Percentiles rank a stretch among this genome's conserved stretches.
Evolutionary conservation across 768 basidiomycete genomes (phyloP).

Genomic region (Lentinula guzmanii): DNA sequence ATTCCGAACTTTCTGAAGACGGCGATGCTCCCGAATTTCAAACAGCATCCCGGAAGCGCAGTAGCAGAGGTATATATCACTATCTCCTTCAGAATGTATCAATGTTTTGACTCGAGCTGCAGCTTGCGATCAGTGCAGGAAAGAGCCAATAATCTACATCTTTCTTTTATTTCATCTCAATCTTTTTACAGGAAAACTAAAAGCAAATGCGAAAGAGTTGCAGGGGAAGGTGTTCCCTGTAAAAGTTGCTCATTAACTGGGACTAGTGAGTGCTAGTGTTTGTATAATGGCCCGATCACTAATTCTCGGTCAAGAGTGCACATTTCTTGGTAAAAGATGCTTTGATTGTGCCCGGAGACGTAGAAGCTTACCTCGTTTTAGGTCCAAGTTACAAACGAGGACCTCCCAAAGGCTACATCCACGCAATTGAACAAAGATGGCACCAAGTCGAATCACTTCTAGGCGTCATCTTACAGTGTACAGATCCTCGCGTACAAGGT

Average conservation of each 20-base stretch:
- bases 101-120: slow-evolving; percentile 3
- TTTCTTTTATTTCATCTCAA: neutral
- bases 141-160: neutral
- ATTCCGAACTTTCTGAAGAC: slow-evolving; percentile 58
- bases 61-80: slow-evolving; percentile 39
- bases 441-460: slow-evolving; percentile 91
- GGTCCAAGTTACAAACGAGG: slow-evolving; percentile 81
- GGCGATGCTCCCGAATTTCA: slow-evolving; percentile 37
- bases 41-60: slow-evolving; percentile 47
- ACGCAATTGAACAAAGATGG: slow-evolving; percentile 88
- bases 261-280: slow-evolving; percentile 33
- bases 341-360: neutral
- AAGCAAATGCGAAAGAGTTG: slow-evolving; percentile 71
- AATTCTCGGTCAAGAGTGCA: slow-evolving; percentile 41
- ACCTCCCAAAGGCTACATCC: slow-evolving; percentile 87
- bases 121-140: slow-evolving; percentile 80
- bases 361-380: slow-evolving; percentile 17
- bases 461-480: slow-evolving; percentile 71
- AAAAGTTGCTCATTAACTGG: slow-evolving; percentile 59
- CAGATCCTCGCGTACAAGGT: slow-evolving; percentile 56
- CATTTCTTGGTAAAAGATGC: slow-evolving; percentile 47
- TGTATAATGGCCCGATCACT: neutral
- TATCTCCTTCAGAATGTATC: slow-evolving; percentile 2
- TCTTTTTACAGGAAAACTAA: slow-evolving; percentile 56
- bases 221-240: slow-evolving; percentile 42